Conservation (phyloP, 257 asterid genomes). For the Primulina eburnea region DNA sequence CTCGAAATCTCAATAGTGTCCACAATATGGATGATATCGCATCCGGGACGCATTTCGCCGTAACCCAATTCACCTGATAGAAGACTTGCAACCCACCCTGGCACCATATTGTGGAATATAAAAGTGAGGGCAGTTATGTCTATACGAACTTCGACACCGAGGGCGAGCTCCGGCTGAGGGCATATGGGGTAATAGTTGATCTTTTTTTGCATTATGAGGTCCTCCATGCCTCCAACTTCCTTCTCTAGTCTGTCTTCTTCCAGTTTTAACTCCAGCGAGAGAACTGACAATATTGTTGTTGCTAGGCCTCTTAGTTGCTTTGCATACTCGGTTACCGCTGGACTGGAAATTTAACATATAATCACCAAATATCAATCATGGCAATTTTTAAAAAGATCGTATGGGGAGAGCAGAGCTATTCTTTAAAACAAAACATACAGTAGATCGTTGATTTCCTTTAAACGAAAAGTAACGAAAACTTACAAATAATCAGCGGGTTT, state of each 20-base stretch:
- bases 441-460: too few species aligned
- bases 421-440: too few species aligned
- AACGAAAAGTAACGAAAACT: conserved; percentile 19
- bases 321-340: conserved; percentile 63
- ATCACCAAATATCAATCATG: too few species aligned
- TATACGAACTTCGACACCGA: conserved; percentile 91
- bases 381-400: too few species aligned
- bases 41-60: conserved; percentile 81
- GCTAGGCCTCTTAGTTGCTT: conserved; percentile 53
- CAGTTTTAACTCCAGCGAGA: conserved; percentile 65
- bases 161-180: conserved; percentile 94
- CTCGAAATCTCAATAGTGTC: conserved; percentile 83
- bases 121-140: conserved; percentile 85
- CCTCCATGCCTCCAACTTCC: conserved; percentile 81
- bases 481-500: conserved; percentile 72
- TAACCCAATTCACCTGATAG: conserved; percentile 73
- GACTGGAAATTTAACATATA: conserved; percentile 32
- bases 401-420: too few species aligned
- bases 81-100: conserved; percentile 85
- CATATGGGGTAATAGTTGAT: conserved; percentile 91
- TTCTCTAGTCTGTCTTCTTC: conserved; percentile 64
- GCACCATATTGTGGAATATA: conserved; percentile 96
- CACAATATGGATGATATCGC: conserved; percentile 86
- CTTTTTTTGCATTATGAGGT: conserved; percentile 68
- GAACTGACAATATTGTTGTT: conserved; percentile 56